Evolutionary conservation across 352 stramenopile genomes (phyloP).

Genomic region (Blastocystis sp.): DNA sequence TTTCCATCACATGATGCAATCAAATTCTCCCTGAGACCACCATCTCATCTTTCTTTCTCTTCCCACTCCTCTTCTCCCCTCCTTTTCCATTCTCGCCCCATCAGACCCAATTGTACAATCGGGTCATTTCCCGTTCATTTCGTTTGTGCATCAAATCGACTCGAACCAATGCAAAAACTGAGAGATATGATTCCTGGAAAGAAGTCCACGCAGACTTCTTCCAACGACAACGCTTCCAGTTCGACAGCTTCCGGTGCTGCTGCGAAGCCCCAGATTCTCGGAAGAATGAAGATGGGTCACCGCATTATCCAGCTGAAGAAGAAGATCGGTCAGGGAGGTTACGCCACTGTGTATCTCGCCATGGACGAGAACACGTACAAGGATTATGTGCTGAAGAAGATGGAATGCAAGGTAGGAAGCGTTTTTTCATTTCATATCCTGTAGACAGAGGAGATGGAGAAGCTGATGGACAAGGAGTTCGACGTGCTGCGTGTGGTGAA

Average conservation of each 20-base stretch:
- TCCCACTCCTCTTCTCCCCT: too few relatives aligned
- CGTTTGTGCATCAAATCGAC: too few relatives aligned
- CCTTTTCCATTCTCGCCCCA: too few relatives aligned
- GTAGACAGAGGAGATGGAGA: conserved; percentile 36
- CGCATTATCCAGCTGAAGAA: conserved; percentile 20
- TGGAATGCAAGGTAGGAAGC: conserved; percentile 7
- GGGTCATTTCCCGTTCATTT: too few relatives aligned
- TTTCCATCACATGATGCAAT: too few relatives aligned
- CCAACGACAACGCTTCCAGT: too few relatives aligned
- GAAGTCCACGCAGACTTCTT: neutral
- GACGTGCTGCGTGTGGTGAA: neutral
- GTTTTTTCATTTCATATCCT: neutral
- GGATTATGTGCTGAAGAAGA: conserved; percentile 43
- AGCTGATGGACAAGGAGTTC: conserved; percentile 16
- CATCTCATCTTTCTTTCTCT: too few relatives aligned
- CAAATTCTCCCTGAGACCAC: too few relatives aligned
- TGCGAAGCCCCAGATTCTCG: neutral
- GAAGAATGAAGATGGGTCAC: neutral
- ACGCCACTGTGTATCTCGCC: conserved; percentile 16
- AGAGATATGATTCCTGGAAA: neutral
- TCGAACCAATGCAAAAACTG: neutral
- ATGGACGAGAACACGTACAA: neutral
- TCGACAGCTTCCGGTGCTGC: too few relatives aligned
- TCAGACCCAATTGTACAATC: too few relatives aligned
- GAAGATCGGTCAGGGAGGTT: conserved; percentile 48